Evolutionary conservation across 495 filamentous ascomycete species (phyloP), one percentile per base, ranked within the genome.

Genomic region (Lasiosphaeria hispida): DNA sequence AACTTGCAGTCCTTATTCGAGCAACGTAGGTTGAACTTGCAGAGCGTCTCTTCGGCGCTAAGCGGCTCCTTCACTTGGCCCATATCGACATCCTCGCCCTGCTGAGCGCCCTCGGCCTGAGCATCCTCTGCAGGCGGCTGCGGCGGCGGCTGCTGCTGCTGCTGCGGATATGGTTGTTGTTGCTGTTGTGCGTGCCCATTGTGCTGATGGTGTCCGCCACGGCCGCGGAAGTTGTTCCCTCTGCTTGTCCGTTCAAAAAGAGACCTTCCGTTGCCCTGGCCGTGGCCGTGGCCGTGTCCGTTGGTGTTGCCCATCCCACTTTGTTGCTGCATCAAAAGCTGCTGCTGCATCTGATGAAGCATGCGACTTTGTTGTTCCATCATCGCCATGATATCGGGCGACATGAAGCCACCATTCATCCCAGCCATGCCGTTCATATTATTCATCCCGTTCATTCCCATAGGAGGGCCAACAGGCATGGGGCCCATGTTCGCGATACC

Each of bases 281-380:
- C 23, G 5, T 67, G 72, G 36, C 63, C 63, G 13, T 66, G 69
- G 52, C 66, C 72, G 58, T 64, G 64, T 10, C 68, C 63, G 56
- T 56, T 77, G 5, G 23, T 2, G 79, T 53, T 65, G 60, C 48
- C 69, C 71, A 40, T 61, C 67, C 49, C 49, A 34, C 57, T 56
- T 23, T 59, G 61, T 35, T 76, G 71, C 49, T 81, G 77, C 48
- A 86, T 82, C 82, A 95, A 85, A 15, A 96, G 85, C 30, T 86
- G 83, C 14, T 78, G 75, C 44, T 78, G 75, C 62, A 79, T 73
- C 56, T 83, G 76, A 33, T 85, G 81, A 83, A 97, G 92, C 80
- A 96, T 87, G 8, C 85, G 84, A 33, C 87, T 89, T 67, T 97
- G 92, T 65, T 97, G 90, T 68, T 97, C 91, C 68, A 92, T 83